Base-by-base conservation (phyloP, 1,284 basidiomycete genomes). In the Ceraceosorus guamensis region DNA sequence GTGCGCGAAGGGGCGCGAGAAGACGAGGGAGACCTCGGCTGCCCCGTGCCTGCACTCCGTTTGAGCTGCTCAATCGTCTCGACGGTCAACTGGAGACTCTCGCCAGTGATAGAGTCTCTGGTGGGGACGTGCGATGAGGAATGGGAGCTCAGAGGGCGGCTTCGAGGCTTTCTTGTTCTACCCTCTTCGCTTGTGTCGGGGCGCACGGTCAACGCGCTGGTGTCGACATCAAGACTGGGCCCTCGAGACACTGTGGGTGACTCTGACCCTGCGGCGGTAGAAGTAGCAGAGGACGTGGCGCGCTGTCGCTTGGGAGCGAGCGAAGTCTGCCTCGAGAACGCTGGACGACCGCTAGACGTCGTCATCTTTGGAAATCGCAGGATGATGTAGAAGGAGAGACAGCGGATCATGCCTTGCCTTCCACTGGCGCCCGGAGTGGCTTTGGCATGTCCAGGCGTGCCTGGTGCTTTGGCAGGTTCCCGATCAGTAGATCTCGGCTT, bases 311-410 rank as follows among this genome's bases (percentile, higher is more conserved):
- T 31, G 10, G 8, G 18, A 14, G 14, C 39, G 43, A 14, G 46
- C n/a, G 53, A 54, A 7, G 50, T 18, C 30, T 32, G 24, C 7
- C 53, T 46, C 30, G 53, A 66, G 46, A 59, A 62, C 3, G 57
- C 39, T 4, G 63, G 66, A 6, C 66, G 61, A 14, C 48, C 32
- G 3, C 43, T 18, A 4, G 60, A 55, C 34, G 58, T 58, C 41
- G 31, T 53, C 56, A 63, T 50, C 16, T 63, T 63, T 7, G 68
- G 67, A 50, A 72, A 71, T 47, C 66, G 61, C 8, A 69, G 56
- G 5, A 72, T 62, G 11, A 72, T 45, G 48, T 67, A 66, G 52
- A 72, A 72, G 6, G 61, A 60, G 11, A 72, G 53, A 46, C 67
- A 70, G 34, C 61, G 57, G 51, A 69, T 58, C 33, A 63, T 57